phyloP scores from a whole-genome alignment of 2,329 filamentous ascomycete species.

The Thielaviopsis musarum region DNA sequence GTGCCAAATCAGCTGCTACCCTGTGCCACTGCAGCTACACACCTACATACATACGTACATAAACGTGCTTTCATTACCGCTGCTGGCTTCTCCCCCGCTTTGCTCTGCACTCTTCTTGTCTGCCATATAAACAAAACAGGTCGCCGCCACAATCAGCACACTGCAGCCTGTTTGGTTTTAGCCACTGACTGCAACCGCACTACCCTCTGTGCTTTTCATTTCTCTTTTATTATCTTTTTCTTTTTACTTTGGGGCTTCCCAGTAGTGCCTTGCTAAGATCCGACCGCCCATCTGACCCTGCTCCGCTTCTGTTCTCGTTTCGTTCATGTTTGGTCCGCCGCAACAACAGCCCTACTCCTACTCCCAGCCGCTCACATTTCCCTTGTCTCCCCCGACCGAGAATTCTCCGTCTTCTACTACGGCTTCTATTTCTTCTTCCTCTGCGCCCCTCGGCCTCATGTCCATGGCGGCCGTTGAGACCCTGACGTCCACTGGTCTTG shows the following conservation, averaged over 20 bases:
- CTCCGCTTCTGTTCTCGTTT: background rate
- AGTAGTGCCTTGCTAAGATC: background rate
- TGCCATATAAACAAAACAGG: background rate
- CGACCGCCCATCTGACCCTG: background rate
- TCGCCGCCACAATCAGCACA: background rate
- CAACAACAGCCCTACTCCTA: background rate
- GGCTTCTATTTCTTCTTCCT: background rate
- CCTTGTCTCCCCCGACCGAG: background rate
- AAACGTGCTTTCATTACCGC: background rate
- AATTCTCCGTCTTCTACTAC: background rate
- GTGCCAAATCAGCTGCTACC: background rate
- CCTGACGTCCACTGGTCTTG: constrained; percentile 4
- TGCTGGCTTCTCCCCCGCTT: background rate
- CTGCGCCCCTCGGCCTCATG: constrained; percentile 3
- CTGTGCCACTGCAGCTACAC: background rate
- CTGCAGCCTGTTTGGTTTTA: background rate
- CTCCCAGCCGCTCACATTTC: background rate
- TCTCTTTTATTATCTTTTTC: background rate
- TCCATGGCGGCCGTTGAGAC: constrained; percentile 11
- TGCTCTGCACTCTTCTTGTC: background rate
- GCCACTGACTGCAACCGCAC: background rate
- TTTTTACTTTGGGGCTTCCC: background rate
- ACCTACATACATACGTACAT: background rate
- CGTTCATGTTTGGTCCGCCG: constrained; percentile 6
- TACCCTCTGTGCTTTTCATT: background rate